Evolutionary conservation across 306 rosid genomes (phyloP).

Genomic region (Prosopis cineraria): DNA sequence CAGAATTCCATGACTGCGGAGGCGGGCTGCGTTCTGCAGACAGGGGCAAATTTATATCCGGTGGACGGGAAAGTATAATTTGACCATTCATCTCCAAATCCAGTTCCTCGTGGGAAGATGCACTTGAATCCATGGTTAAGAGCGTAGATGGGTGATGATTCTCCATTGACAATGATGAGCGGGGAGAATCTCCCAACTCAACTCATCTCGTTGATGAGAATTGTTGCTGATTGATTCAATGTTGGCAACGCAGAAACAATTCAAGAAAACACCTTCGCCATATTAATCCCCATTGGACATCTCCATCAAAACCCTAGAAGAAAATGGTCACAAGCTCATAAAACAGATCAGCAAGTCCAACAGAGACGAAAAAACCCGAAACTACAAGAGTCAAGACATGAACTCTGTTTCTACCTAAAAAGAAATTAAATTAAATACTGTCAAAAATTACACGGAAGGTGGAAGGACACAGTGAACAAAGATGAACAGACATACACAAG

Average conservation of each 20-base stretch:
- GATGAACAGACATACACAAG: neutral
- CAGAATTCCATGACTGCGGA: neutral
- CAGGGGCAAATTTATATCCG: neutral
- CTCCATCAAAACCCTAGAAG: slow-evolving; percentile 7
- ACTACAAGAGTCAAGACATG: neutral
- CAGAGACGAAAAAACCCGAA: neutral
- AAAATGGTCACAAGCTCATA: neutral
- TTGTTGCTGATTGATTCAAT: neutral
- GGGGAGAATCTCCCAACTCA: neutral
- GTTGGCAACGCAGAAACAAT: neutral
- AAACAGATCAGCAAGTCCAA: neutral
- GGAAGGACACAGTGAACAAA: neutral
- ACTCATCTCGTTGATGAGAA: neutral
- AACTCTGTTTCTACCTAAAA: neutral
- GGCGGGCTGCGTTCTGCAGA: neutral
- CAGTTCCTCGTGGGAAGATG: neutral
- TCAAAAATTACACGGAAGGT: neutral
- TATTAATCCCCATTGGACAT: neutral
- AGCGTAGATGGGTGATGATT: slow-evolving; percentile 6
- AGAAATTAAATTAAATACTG: neutral
- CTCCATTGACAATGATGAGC: neutral
- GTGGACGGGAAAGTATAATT: neutral
- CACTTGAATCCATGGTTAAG: slow-evolving; percentile 11
- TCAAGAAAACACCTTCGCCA: neutral
- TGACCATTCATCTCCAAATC: neutral